Base-by-base conservation (phyloP, 1,139 yeast species). In the Nadsonia commutata region DNA sequence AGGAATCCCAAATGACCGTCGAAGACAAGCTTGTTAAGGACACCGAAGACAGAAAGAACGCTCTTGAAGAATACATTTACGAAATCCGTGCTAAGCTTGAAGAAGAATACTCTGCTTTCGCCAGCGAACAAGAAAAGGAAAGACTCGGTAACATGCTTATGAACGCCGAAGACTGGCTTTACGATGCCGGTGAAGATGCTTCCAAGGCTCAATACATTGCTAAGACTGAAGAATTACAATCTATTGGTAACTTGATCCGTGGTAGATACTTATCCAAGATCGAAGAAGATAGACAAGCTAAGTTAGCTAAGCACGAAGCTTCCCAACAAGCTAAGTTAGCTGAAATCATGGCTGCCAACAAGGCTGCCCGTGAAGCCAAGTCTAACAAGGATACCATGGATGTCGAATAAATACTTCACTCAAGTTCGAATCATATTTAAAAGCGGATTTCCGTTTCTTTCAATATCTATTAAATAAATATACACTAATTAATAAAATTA, bases 31-130 rank as follows among this genome's bases (percentile, higher is more conserved):
- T 90, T 57, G 96, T 90, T 54, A 94, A 94, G 55, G 97, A 90
- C 71, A 93, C 98, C 54, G 98, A 90, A 72, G 97, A 90, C 71
- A 85, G 88, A 68, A 90, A 90, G 83, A 90, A 90, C 65, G 93
- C 95, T 54, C 76, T 93, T 52, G 98, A 90, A 73, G 98, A 90
- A 72, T 90, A 90, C 76, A 90, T 93, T 60, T 90, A 90, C 71
- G 94, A 85, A 58, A 78, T 90, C 66, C 84, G 98, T 72, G 95
- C 95, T 63, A 90, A 93, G 72, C 75, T 93, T 60, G 96, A 88
- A 49, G 98, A 86, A 47, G 80, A 80, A 60, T 90, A 88, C 66
- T 74, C 85, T 55, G 80, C 74, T 54, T 90, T 88, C 62, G 96
- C 97, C 51, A 73, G 80, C 52, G 93, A 80, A 49, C 86, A 78